Conservation (phyloP, 306 rosid genomes). For the Quercus wislizeni region DNA sequence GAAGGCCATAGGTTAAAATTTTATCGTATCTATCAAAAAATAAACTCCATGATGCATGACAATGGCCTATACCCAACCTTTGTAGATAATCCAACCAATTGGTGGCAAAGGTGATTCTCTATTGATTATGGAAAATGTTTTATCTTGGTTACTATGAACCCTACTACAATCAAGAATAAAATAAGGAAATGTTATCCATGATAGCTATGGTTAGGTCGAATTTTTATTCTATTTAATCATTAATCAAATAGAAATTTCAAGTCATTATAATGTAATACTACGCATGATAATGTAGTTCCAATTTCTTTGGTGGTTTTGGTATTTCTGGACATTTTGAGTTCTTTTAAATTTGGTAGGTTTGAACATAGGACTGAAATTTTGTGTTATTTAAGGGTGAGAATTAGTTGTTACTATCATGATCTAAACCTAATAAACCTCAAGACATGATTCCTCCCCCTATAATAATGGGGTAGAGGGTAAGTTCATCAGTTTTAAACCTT, state of each 20-base stretch:
- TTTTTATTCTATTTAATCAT: background rate
- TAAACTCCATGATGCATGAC: too few species aligned
- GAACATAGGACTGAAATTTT: background rate
- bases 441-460: too few species aligned
- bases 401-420: background rate
- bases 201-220: background rate
- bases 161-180: background rate
- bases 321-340: background rate
- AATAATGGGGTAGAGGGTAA: too few species aligned
- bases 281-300: background rate
- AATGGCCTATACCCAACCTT: too few species aligned
- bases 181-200: background rate
- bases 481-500: too few species aligned
- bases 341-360: background rate
- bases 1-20: too few species aligned
- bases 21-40: too few species aligned
- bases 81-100: too few species aligned
- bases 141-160: background rate
- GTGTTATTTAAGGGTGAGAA: background rate
- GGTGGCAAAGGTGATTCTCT: background rate
- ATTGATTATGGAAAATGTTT: background rate
- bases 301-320: background rate
- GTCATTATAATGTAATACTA: background rate
- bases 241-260: background rate
- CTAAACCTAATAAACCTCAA: too few species aligned